phyloP scores from a whole-genome alignment of 2,329 filamentous ascomycete genomes.

The Ophiosphaerella korrae region DNA sequence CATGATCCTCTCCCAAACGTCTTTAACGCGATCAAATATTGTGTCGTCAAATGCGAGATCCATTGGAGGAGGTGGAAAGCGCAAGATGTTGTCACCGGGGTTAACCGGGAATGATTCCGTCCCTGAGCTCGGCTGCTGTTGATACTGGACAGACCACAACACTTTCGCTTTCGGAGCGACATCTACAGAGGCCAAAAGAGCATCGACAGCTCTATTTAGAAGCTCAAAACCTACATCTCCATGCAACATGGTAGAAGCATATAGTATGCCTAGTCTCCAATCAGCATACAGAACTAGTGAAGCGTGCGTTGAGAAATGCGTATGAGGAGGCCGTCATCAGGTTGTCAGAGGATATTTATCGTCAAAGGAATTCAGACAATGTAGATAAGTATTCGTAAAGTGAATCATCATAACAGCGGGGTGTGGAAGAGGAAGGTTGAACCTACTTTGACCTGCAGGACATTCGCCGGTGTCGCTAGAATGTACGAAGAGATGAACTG shows the following conservation, averaged over 20 bases:
- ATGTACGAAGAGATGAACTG: slow-evolving; percentile 71
- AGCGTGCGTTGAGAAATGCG: slow-evolving; percentile 3
- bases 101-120: slow-evolving; percentile 26
- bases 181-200: slow-evolving; percentile 49
- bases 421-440: slow-evolving; percentile 10
- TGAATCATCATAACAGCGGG: slow-evolving; percentile 76
- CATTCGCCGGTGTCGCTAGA: slow-evolving; percentile 94
- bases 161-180: slow-evolving; percentile 45
- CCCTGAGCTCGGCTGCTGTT: slow-evolving; percentile 47
- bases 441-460: slow-evolving; percentile 87
- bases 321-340: slow-evolving; percentile 66
- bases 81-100: slow-evolving; percentile 54
- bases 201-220: slow-evolving; percentile 50
- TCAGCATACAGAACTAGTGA: slow-evolving; percentile 42
- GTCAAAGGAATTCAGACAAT: slow-evolving; percentile 98
- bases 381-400: slow-evolving; percentile 98
- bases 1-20: slow-evolving; percentile 71
- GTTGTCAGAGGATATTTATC: slow-evolving; percentile 82
- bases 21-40: slow-evolving; percentile 68
- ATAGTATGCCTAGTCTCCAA: slow-evolving; percentile 59
- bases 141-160: slow-evolving; percentile 61
- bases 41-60: slow-evolving; percentile 77
- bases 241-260: slow-evolving; percentile 55
- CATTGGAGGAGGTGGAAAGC: slow-evolving; percentile 64
- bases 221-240: slow-evolving; percentile 42